Evolutionary conservation across 371 early-diverging fungal genomes (phyloP), one percentile per base, ranked within the genome.

Genomic region (Apophysomyces sp.): DNA sequence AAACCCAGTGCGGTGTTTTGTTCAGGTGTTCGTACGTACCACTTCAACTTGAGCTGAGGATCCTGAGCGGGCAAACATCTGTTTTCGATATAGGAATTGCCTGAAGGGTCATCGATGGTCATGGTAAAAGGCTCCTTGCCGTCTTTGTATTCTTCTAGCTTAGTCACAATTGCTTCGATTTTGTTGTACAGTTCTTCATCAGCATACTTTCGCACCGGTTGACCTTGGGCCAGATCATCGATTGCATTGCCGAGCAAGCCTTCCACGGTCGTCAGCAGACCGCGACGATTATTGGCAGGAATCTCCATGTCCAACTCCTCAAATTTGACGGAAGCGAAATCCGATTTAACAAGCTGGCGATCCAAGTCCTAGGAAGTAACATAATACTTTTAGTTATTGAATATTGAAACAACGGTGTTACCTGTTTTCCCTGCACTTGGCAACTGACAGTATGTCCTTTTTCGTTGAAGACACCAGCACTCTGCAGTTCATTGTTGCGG

Each of bases 341-440:
- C 94, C n/a, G 92, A 87, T 69, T 93, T 93, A 54, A 97, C 94
- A 21, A 97, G 68, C 73, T 96, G 98, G 32, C 98, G 92, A 78
- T 89, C 87, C 61, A 96, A 77, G 67, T 97, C 98, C 70, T 83
- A 57, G 58, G 61, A 65, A 3, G 2, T 57, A 15, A 9, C 24
- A 49, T 1, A 3, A 0, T 29, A 6, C 24, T 9, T 24, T 18
- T 30, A 32, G 6, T 8, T 32, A 2, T 27, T 8, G 5, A 21
- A 21, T 27, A n/a, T 18, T 18, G 24, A 44, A 40, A 3, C 29
- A 27, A 30, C 2, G 49, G 12, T 18, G 37, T 60, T 76, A 77
- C 78, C 24, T 85, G 80, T 65, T 87, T 86, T 62, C 67, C 79
- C 9, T 78, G 59, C 61, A 95, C 70, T 21, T 73, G 58, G 63